Evolutionary conservation across 1,284 basidiomycete species (phyloP).

Genomic region (Ustanciosporium gigantosporum): DNA sequence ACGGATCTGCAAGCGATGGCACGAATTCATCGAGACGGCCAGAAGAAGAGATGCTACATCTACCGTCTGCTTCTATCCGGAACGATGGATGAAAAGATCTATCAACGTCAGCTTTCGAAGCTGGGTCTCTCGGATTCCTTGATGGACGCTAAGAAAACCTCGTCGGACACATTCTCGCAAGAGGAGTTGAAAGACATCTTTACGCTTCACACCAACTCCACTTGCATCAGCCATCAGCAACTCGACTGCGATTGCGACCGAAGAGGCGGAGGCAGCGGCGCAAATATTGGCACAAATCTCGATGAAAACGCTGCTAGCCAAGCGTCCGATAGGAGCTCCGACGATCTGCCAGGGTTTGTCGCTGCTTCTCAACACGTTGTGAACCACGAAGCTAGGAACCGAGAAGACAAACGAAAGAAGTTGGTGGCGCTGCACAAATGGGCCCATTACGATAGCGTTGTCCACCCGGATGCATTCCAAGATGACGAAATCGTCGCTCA

Average conservation of each 20-base stretch:
- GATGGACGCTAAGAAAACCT: conserved; percentile 61
- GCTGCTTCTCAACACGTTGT: conserved; percentile 44
- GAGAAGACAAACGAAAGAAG: conserved; percentile 71
- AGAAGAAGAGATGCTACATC: conserved; percentile 82
- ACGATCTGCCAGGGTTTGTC: conserved; percentile 31
- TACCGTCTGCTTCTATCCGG: conserved; percentile 75
- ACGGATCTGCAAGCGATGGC: conserved; percentile 95
- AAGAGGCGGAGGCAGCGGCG: conserved; percentile 22
- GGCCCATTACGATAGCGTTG: conserved; percentile 73
- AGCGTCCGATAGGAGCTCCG: conserved; percentile 9
- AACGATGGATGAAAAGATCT: conserved; percentile 62
- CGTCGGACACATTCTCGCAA: conserved; percentile 46
- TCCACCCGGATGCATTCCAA: conserved; percentile 18
- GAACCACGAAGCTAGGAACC: conserved; percentile 8
- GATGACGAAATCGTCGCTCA: conserved; percentile 23
- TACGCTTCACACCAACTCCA: conserved; percentile 75
- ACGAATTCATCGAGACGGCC: conserved; percentile 81
- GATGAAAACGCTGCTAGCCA: neutral
- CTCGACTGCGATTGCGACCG: conserved; percentile 55
- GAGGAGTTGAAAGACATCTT: conserved; percentile 75
- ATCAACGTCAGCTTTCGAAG: conserved; percentile 90
- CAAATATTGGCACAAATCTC: neutral
- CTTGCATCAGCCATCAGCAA: conserved; percentile 83
- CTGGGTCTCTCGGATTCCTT: conserved; percentile 72
- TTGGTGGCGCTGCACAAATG: conserved; percentile 83